These are phyloP conservation scores for Phialophora verrucosa DNA, from an alignment of 2,329 filamentous ascomycete species.

Conservation along the genomic window DNA sequence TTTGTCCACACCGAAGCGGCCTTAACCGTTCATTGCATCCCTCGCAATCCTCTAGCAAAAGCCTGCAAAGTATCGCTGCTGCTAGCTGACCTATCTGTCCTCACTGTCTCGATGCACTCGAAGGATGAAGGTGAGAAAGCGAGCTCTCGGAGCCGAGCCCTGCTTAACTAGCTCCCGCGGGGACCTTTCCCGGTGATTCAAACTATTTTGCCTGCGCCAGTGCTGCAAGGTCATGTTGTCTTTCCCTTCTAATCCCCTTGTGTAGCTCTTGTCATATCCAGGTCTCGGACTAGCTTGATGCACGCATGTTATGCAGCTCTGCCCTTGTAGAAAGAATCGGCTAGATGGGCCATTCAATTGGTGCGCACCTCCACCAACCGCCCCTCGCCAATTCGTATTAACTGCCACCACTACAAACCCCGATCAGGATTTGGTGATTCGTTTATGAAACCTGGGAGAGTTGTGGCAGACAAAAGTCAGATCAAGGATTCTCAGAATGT, in stretches of 20 bases:
- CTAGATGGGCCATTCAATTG: slow-evolving; percentile 18
- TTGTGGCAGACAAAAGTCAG: background rate
- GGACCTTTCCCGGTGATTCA: background rate
- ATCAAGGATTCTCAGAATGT: background rate
- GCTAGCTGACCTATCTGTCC: background rate
- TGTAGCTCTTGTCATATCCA: background rate
- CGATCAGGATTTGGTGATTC: slow-evolving; percentile 2
- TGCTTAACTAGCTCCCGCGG: background rate
- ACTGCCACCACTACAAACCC: slow-evolving; percentile 2
- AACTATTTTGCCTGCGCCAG: background rate
- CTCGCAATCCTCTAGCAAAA: background rate
- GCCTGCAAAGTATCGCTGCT: background rate
- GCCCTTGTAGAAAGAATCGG: background rate
- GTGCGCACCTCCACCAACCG: slow-evolving; percentile 7
- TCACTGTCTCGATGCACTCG: background rate
- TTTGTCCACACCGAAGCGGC: slow-evolving; percentile 16
- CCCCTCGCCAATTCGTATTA: slow-evolving; percentile 6
- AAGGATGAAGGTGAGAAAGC: background rate
- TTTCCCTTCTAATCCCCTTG: background rate
- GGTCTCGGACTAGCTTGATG: background rate
- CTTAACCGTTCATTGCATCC: background rate
- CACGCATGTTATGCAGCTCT: background rate
- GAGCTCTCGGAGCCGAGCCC: too few species aligned
- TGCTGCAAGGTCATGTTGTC: background rate
- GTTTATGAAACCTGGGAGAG: background rate